A percentile compares a stretch with the other conserved stretches of the same genome.
These are phyloP conservation scores for Neurospora intermedia DNA, from an alignment of 495 filamentous ascomycete genomes.

Conservation along the genomic window DNA sequence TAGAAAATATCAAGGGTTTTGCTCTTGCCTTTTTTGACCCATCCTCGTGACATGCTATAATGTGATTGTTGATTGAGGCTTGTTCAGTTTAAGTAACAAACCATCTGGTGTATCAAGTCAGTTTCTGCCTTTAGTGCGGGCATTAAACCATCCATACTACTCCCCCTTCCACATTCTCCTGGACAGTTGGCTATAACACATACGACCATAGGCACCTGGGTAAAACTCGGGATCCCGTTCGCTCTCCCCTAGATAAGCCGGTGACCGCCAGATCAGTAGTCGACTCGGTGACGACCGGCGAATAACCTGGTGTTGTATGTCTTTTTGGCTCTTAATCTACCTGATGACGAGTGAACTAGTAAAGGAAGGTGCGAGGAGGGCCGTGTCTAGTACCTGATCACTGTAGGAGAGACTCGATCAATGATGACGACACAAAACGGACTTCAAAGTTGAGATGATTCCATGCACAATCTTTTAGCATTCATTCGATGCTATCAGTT, in stretches of 20 bases:
- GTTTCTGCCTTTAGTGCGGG: no score
- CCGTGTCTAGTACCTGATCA: no score
- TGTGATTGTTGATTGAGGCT: background rate
- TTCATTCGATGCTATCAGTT: background rate
- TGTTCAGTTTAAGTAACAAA: no score
- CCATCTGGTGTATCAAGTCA: background rate
- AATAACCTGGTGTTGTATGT: background rate
- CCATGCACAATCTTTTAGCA: background rate
- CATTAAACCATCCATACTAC: background rate
- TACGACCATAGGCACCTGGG: background rate
- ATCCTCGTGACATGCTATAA: background rate
- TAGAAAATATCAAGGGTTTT: background rate
- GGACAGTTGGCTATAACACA: background rate
- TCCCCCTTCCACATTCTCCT: background rate
- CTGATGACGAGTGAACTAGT: background rate
- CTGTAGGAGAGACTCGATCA: no score
- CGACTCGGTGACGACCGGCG: background rate
- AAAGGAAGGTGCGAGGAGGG: background rate
- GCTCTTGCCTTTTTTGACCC: background rate
- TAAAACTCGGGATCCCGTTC: background rate
- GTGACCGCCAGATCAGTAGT: background rate
- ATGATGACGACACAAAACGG: no score
- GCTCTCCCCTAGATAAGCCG: background rate
- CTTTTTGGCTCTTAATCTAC: background rate
- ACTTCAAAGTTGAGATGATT: background rate